Conservation (phyloP, 2,329 filamentous ascomycete species). For the Knoxdaviesia proteae region DNA sequence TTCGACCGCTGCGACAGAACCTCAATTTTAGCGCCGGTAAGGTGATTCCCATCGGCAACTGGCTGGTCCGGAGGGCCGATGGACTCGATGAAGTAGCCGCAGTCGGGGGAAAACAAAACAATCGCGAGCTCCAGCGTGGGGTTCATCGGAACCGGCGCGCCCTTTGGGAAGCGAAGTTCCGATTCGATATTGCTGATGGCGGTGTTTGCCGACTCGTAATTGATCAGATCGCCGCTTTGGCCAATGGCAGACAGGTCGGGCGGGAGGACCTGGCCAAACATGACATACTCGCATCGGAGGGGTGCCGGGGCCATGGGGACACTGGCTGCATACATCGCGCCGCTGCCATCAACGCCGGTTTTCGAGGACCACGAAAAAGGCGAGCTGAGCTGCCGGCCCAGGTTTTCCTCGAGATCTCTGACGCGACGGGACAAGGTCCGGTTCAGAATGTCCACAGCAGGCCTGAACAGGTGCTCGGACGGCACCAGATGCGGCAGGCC, state of each 20-base stretch:
- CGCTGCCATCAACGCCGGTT: slow-evolving; percentile 33
- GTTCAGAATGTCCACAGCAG: slow-evolving; percentile 46
- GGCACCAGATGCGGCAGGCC: slow-evolving; percentile 67
- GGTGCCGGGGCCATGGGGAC: slow-evolving; percentile 6
- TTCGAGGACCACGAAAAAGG: slow-evolving; percentile 47
- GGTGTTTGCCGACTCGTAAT: slow-evolving; percentile 13
- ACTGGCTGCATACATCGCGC: slow-evolving; percentile 17
- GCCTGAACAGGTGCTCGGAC: slow-evolving; percentile 30
- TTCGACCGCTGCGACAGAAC: slow-evolving; percentile 34
- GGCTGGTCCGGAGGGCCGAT: slow-evolving; percentile 38
- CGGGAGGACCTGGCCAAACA: slow-evolving; percentile 63
- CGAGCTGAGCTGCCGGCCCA: slow-evolving; percentile 32
- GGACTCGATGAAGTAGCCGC: slow-evolving; percentile 43
- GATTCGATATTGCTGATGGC: slow-evolving; percentile 35
- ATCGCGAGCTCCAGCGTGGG: slow-evolving; percentile 40
- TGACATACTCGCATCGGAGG: slow-evolving; percentile 73
- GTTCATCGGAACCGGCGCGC: slow-evolving; percentile 31
- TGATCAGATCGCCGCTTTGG: slow-evolving; percentile 9
- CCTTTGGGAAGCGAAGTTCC: slow-evolving; percentile 40
- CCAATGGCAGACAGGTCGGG: slow-evolving; percentile 13
- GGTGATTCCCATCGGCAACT: slow-evolving; percentile 28
- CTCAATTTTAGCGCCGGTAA: slow-evolving; percentile 40
- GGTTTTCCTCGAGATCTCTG: slow-evolving; percentile 35
- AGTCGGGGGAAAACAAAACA: slow-evolving; percentile 47
- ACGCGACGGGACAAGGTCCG: slow-evolving; percentile 48